A percentile compares a stretch with the other conserved stretches of the same genome.
These are phyloP conservation scores for Diplodia intermedia DNA, from an alignment of 2,329 filamentous ascomycete species.

Conservation along the genomic window DNA sequence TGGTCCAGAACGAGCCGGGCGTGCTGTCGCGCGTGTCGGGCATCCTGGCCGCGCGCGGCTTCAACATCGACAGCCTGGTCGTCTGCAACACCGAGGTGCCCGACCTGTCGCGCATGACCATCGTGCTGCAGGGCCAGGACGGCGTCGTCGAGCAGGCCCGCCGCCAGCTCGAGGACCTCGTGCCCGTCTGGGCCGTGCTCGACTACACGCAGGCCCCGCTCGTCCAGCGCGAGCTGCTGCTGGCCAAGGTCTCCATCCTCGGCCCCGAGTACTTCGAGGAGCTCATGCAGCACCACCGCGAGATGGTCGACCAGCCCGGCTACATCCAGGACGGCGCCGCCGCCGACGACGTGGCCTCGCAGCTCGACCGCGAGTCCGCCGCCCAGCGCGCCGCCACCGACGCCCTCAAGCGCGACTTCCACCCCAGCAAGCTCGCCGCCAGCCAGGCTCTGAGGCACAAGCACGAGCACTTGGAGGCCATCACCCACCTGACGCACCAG, in stretches of 20 bases:
- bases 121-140: constrained; percentile 94
- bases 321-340: constrained; percentile 38
- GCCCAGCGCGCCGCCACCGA: constrained; percentile 49
- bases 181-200: constrained; percentile 96
- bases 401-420: constrained; percentile 71
- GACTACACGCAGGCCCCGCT: constrained; percentile 94
- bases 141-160: constrained; percentile 97
- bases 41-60: constrained; percentile 92
- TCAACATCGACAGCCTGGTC: constrained; percentile 98
- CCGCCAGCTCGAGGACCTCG: constrained; percentile 92
- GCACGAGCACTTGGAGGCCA: constrained; percentile 94
- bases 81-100: constrained; percentile 98
- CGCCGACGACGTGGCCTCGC: constrained; percentile 30
- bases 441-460: constrained; percentile 94
- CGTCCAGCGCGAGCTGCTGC: constrained; percentile 91
- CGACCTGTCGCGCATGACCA: constrained; percentile 97
- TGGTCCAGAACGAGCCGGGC: constrained; percentile 98
- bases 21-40: constrained; percentile 95
- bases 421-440: constrained; percentile 83
- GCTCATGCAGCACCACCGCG: constrained; percentile 90
- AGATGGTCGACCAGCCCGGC: constrained; percentile 70
- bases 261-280: constrained; percentile 99
- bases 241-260: constrained; percentile 95
- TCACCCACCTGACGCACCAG: constrained; percentile 96
- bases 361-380: constrained; percentile 42